Base-by-base conservation (phyloP, 176 grass and related monocot species). In the Carex scoparia region DNA sequence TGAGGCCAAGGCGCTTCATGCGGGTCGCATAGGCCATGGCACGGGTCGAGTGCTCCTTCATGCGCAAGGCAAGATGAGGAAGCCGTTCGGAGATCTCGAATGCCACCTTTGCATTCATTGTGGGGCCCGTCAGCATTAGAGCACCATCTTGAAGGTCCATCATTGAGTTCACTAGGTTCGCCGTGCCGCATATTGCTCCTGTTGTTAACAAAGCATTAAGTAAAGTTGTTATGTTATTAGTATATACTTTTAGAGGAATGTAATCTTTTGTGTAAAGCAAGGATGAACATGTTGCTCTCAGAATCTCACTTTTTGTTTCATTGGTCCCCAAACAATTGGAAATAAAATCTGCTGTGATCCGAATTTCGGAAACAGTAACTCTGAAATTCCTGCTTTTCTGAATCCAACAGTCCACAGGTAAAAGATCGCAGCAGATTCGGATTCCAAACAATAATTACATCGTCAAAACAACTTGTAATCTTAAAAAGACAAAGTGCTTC, bases 41-140 rank as follows among this genome's bases (percentile, higher is more conserved):
- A 1, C 95, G 93, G 0, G 84, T 54, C 7, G 93, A 95, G 91
- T 98, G 95, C 91, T 98, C 95, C 89, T 93, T 92, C 88, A 98
- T 90, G 33, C 95, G 95, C 10, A 98, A 81, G 15, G 93, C 88
- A 3, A 98, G 95, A 89, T 98, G 95, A 0, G 95, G 95, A 0
- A 98, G 92, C 7, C 95, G 93, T 49, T 89, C 88, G 18, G 95
- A 89, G 3, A 98, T 89, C 89, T 98, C 95, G 80, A 94, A 94
- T 0, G 95, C 95, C 53, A 98, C 91, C 92, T 98, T 98, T 27
- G 95, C 93, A 84, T 98, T 98, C 95, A 98, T 98, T 16, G 95
- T 98, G 6, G 95, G 95, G 10, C 95, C 95, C 7, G 87, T 88
- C 28, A 98, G 83, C 95, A 98, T 95, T 35, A 98, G 89, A 32